These are phyloP conservation scores for Ceratobasidium sp. DNA, from an alignment of 1,284 basidiomycete genomes.

Conservation along the genomic window DNA sequence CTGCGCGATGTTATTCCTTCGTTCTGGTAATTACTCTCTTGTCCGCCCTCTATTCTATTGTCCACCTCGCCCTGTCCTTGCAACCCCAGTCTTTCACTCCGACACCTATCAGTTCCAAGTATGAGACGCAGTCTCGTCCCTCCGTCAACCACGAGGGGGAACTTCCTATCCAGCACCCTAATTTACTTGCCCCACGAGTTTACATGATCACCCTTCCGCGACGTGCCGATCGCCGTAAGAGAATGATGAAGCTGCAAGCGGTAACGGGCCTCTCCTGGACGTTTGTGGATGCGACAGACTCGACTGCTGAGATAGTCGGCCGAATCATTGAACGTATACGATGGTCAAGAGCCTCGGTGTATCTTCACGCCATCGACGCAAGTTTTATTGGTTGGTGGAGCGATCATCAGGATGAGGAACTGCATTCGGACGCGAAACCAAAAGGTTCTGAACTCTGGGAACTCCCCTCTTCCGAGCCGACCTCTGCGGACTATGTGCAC, in stretches of 20 bases:
- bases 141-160: constrained; percentile 11
- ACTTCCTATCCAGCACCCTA: constrained; percentile 14
- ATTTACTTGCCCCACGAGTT: constrained; percentile 44
- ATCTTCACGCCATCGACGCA: constrained; percentile 41
- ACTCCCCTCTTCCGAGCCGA: constrained; percentile 36
- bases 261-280: constrained; percentile 47
- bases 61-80: constrained; percentile 21
- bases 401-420: constrained; percentile 33
- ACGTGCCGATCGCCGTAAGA: constrained; percentile 47
- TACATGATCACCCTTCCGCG: constrained; percentile 49
- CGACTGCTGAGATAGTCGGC: constrained; percentile 32
- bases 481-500: constrained; percentile 30
- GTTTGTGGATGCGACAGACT: constrained; percentile 46
- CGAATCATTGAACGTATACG: constrained; percentile 45
- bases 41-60: constrained; percentile 6
- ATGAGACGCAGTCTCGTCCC: constrained; percentile 28
- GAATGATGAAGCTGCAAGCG: constrained; percentile 46
- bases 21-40: constrained; percentile 17
- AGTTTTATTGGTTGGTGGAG: constrained; percentile 38
- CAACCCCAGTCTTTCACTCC: constrained; percentile 36
- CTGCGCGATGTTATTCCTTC: constrained; percentile 23
- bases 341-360: constrained; percentile 40
- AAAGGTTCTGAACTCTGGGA: constrained; percentile 40
- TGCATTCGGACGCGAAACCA: constrained; percentile 8
- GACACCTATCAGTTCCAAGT: constrained; percentile 20